These are phyloP conservation scores for Fraxinus nigra DNA, from an alignment of 305 asterid species.

Conservation along the genomic window DNA sequence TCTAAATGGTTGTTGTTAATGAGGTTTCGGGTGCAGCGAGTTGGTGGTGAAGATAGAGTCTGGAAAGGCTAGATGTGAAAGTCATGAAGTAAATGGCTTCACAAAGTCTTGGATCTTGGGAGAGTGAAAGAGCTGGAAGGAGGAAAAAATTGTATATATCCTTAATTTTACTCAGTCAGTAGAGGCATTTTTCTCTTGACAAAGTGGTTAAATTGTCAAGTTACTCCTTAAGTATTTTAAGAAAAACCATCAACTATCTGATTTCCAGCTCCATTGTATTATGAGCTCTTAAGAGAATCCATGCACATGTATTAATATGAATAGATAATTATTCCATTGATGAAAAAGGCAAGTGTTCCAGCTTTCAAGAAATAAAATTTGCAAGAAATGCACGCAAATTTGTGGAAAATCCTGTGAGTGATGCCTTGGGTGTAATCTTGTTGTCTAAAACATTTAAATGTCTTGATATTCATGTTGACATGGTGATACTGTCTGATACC, in stretches of 20 bases:
- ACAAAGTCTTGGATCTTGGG: not conserved
- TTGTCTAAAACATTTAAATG: not conserved
- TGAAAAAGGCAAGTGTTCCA: not conserved
- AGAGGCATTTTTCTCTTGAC: not conserved
- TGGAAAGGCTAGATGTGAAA: not conserved
- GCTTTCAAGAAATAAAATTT: not conserved
- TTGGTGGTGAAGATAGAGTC: not conserved
- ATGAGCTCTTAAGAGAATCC: not conserved
- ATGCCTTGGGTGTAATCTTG: not conserved
- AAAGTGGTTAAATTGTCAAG: not conserved
- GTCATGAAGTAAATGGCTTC: not conserved
- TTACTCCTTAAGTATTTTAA: not conserved
- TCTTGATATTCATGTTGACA: not conserved
- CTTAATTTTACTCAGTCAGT: not conserved
- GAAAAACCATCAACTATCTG: not conserved
- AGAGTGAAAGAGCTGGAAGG: not conserved
- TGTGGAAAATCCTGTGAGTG: not conserved
- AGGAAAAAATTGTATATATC: not conserved
- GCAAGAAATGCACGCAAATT: not conserved
- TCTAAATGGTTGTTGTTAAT: not conserved
- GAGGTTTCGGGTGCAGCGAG: not conserved
- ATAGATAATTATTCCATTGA: not conserved
- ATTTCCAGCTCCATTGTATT: not conserved
- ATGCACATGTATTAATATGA: not conserved
- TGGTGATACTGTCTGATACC: constrained; percentile 1